Conservation (phyloP, 2,329 filamentous ascomycete genomes). For the Aspergillus sp. region DNA sequence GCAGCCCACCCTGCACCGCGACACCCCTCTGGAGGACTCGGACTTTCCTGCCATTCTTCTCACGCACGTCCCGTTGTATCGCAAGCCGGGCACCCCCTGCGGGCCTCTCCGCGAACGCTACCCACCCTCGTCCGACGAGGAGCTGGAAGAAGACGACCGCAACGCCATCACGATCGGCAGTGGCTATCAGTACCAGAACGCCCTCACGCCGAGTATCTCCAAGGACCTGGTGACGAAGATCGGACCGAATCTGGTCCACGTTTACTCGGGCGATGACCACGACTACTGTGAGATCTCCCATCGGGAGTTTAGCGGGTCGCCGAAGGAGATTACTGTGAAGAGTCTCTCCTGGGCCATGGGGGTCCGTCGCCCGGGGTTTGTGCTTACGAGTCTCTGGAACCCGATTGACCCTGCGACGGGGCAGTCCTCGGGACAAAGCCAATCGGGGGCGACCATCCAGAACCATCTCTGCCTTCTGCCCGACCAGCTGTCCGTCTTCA, state of each 20-base stretch:
- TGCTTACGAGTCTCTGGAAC: conserved; percentile 89
- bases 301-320: conserved; percentile 61
- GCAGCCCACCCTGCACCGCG: conserved; percentile 36
- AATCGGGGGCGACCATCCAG: conserved; percentile 63
- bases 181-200: conserved; percentile 97
- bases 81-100: conserved; percentile 78
- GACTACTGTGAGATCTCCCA: conserved; percentile 94
- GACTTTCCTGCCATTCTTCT: conserved; percentile 86
- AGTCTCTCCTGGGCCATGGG: conserved; percentile 96
- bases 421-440: conserved; percentile 23
- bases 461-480: conserved; percentile 89
- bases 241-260: conserved; percentile 72
- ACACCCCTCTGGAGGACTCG: conserved; percentile 23
- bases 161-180: conserved; percentile 75
- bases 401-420: conserved; percentile 64
- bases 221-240: conserved; percentile 72
- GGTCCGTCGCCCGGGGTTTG: conserved; percentile 79
- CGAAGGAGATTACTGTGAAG: conserved; percentile 89
- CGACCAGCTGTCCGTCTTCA: conserved; percentile 80
- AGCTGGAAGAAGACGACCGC: conserved; percentile 59
- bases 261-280: conserved; percentile 96
- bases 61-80: conserved; percentile 86
- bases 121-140: conserved; percentile 66
- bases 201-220: conserved; percentile 75
- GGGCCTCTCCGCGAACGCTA: conserved; percentile 82